Conservation (phyloP, 1,284 basidiomycete species). For the Taiwanofungus camphoratus region DNA sequence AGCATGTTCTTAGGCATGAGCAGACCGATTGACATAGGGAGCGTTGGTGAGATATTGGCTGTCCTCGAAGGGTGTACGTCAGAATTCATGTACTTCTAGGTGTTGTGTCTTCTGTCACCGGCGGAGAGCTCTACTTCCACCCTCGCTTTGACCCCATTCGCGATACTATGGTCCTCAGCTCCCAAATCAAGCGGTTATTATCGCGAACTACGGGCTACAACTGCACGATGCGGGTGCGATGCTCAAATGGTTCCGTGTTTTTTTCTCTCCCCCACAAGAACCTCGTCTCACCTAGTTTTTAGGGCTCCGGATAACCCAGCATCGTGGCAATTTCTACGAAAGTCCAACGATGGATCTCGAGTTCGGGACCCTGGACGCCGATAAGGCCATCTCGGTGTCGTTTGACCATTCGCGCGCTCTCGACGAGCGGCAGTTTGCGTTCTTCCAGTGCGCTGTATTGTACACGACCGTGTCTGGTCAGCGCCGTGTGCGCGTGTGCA, state of each 20-base stretch:
- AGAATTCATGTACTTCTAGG: conserved; percentile 34
- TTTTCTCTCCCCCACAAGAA: conserved; percentile 8
- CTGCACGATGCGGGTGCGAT: conserved; percentile 79
- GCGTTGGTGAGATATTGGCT: conserved; percentile 54
- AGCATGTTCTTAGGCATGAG: conserved; percentile 86
- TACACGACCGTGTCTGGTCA: conserved; percentile 82
- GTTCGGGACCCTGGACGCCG: conserved; percentile 77
- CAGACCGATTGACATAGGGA: conserved; percentile 84
- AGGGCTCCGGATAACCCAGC: conserved; percentile 70
- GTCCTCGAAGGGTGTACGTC: neutral
- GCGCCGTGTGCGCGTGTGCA: conserved; percentile 82
- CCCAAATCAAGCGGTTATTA: conserved; percentile 71
- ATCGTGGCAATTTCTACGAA: conserved; percentile 83
- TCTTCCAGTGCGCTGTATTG: conserved; percentile 87
- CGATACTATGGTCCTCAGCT: conserved; percentile 63
- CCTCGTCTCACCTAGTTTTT: conserved; percentile 8
- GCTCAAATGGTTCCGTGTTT: conserved; percentile 68
- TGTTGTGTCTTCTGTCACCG: conserved; percentile 68
- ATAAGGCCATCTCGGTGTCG: conserved; percentile 70
- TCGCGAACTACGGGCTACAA: conserved; percentile 77
- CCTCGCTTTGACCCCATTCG: conserved; percentile 78
- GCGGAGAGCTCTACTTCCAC: conserved; percentile 93
- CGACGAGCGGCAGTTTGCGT: conserved; percentile 73
- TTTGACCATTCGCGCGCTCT: conserved; percentile 65
- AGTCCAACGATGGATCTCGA: conserved; percentile 74